Evolutionary conservation across 805 yeast species (phyloP), one percentile per base, ranked within the genome.

Genomic region (Starmerella sirachaensis): DNA sequence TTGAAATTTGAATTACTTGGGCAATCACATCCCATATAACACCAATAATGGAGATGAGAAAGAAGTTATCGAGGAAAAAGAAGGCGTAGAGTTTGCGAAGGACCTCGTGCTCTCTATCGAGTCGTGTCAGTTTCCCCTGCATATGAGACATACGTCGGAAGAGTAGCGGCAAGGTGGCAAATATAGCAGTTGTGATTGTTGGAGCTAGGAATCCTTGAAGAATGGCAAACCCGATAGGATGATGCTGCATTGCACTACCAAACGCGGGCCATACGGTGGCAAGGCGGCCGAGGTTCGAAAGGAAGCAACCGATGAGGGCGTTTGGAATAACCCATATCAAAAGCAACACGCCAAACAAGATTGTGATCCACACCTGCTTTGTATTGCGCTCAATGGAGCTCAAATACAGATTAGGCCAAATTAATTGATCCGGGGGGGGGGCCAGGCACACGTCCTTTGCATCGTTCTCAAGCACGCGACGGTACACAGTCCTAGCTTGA

Each of bases 161-260:
- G 2, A 62, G 43, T 24, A 49, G 38, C 0, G 65, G 65, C 35
- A 59, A 40, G 12, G 53, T 37, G 40, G 56, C 30, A 42, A 61
- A 62, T 8, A 62, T 45, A 16, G 53, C 32, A 5, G 60, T 48
- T 6, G 64, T 57, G 18, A 61, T 43, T 2, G 49, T 40, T 0
- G 65, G 65, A 0, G 65, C 55, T n/a, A 61, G 37, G 33, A 62
- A 49, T 46, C 66, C 66, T 38, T 62, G 66, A 2, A 61, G 43
- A 31, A 62, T 49, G 9, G 64, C 55, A 28, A 59, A 53, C 1
- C 54, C 40, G 2, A 46, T 45, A 1, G 50, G 48, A 38, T 56
- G 45, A 6, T 32, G 18, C 5, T 48, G 40, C 53, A 58, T 48
- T 22, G 51, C 55, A 0, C 26, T 24, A 4, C 50, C 48, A 36